Base-by-base conservation (phyloP, 2,329 filamentous ascomycete genomes). In the Lizonia empirigonia region DNA sequence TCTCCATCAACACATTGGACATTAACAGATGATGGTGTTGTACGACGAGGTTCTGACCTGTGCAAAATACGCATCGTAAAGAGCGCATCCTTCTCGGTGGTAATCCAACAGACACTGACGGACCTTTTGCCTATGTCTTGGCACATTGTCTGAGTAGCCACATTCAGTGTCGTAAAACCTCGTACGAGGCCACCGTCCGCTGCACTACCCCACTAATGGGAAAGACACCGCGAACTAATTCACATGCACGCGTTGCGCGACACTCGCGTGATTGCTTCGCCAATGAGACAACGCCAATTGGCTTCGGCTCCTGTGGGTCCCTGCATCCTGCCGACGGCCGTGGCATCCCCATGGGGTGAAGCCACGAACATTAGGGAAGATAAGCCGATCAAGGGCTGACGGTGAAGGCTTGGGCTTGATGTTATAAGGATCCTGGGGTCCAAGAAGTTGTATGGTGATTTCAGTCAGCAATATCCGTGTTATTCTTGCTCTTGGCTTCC, bases 281-380 rank as follows among this genome's bases (percentile, higher is more conserved):
- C 54, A 47, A 38, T 44, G 32, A 36, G 37, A 32, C 13, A 18
- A 7, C 19, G 16, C n/a, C 2, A 26, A 35, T 52, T 34, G 32
- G 49, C 49, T 42, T 52, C 49, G 49, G 49, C 44, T 34, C 26
- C 30, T n/a, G 12, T 19, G 32, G 20, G 37, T 38, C 49, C 42
- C 27, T 34, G 42, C 23, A 22, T 20, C n/a, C 27, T 26, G 32
- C 7, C 26, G 29, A 27, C 39, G 33, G 33, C 49, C 49, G 39
- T 38, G 22, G 38, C 49, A 46, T 13, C 42, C 49, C 49, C 49
- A 42, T 47, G 42, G 37, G 33, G 49, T 46, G 34, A 36, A 23
- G 13, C 23, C 41, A 32, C 49, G 37, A 20, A 46, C 23, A 15
- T 18, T 36, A 24, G 20, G 32, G 9, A 13, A 37, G 48, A 32